Conservation (phyloP, 768 basidiomycete genomes). For the Boletus subparvulus region DNA sequence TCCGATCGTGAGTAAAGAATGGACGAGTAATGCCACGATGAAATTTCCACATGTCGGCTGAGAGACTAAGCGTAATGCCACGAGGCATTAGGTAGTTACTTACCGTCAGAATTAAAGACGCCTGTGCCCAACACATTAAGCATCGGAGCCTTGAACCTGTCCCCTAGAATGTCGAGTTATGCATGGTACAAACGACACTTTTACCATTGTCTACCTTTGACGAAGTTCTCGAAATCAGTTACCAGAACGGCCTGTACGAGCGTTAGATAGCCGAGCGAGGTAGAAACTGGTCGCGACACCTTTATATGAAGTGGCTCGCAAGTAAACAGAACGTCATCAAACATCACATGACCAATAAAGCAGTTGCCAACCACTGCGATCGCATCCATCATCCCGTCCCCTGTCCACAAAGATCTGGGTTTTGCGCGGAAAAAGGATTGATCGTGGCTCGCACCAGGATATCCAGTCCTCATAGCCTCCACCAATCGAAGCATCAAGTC, state of each 20-base stretch:
- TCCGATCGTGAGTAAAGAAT: conserved; percentile 59
- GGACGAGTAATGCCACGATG: conserved; percentile 66
- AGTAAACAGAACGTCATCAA: conserved; percentile 47
- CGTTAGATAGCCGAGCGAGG: background rate
- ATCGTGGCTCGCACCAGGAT: conserved; percentile 43
- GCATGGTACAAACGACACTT: background rate
- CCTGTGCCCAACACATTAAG: conserved; percentile 57
- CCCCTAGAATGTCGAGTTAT: conserved; percentile 2
- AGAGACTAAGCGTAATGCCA: conserved; percentile 10
- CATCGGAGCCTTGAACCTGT: conserved; percentile 45
- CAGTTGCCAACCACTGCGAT: conserved; percentile 41
- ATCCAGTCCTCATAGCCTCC: conserved; percentile 41
- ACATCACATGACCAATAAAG: conserved; percentile 46
- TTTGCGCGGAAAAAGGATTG: background rate
- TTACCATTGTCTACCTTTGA: conserved; percentile 44
- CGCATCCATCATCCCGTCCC: conserved; percentile 41
- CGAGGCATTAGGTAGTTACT: conserved; percentile 2
- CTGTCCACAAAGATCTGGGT: conserved; percentile 25
- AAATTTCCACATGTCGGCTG: conserved; percentile 57
- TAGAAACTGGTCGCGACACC: conserved; percentile 1
- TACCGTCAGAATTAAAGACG: conserved; percentile 69
- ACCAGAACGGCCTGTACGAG: conserved; percentile 42
- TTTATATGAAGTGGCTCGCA: conserved; percentile 56
- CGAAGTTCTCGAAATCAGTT: conserved; percentile 57
- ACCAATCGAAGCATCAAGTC: conserved; percentile 41